These are phyloP conservation scores for Coprinellus aureogranulatus DNA, from an alignment of 768 basidiomycete genomes.

Conservation along the genomic window DNA sequence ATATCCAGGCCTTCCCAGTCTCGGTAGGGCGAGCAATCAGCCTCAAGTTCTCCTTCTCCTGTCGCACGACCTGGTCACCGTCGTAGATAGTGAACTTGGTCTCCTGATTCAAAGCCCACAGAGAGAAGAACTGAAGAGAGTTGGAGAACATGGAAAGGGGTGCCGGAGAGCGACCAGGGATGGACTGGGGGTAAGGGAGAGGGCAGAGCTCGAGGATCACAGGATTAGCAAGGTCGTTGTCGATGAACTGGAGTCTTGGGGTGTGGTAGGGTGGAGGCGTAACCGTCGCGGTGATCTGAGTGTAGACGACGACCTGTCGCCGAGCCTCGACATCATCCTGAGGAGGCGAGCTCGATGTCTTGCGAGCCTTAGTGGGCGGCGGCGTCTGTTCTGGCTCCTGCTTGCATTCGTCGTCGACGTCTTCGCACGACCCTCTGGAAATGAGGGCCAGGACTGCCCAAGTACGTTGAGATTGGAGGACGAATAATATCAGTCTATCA, in stretches of 20 bases:
- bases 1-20: conserved; percentile 30
- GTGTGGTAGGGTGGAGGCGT: conserved; percentile 7
- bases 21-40: neutral
- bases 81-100: conserved; percentile 46
- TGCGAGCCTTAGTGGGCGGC: neutral
- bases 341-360: neutral
- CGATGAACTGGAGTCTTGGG: conserved; percentile 19
- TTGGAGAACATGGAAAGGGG: conserved; percentile 13
- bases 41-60: conserved; percentile 30
- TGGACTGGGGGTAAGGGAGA: conserved; percentile 7
- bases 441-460: conserved; percentile 30
- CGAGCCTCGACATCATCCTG: neutral
- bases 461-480: neutral
- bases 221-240: conserved; percentile 15
- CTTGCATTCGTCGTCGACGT: conserved; percentile 13
- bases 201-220: conserved; percentile 20
- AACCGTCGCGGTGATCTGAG: conserved; percentile 21
- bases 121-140: conserved; percentile 50
- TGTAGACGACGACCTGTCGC: conserved; percentile 16
- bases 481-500: no score
- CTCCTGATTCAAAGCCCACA: conserved; percentile 38
- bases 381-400: neutral
- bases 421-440: conserved; percentile 18
- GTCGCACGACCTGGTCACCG: conserved; percentile 42
- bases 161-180: conserved; percentile 7